phyloP scores from a whole-genome alignment of 208 protist species.

The Trypanosoma scelopori region DNA sequence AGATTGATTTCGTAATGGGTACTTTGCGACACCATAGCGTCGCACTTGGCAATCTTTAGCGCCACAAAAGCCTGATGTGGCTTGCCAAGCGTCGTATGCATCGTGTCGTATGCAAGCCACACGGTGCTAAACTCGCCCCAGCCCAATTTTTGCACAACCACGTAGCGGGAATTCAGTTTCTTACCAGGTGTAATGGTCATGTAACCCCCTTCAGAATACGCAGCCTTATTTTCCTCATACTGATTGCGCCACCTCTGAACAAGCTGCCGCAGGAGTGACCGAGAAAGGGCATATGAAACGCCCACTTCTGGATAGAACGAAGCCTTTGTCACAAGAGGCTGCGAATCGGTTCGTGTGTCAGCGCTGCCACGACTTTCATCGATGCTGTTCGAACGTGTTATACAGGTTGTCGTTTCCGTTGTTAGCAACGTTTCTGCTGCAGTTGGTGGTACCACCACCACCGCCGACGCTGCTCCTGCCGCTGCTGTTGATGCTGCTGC shows the following conservation, averaged over 20 bases:
- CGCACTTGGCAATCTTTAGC: slow-evolving; percentile 84
- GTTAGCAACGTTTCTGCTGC: too few relatives aligned
- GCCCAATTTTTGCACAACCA: slow-evolving; percentile 81
- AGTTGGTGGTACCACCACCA: too few relatives aligned
- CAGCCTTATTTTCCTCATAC: slow-evolving; percentile 55
- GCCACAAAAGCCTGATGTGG: slow-evolving; percentile 77
- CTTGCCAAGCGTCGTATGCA: slow-evolving; percentile 32
- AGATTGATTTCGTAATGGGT: slow-evolving; percentile 79
- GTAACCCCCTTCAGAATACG: slow-evolving; percentile 81
- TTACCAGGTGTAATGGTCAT: slow-evolving; percentile 62
- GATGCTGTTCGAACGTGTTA: slow-evolving; percentile 15
- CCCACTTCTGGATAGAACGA: not conserved
- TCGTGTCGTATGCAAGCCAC: slow-evolving; percentile 84
- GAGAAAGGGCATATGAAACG: slow-evolving; percentile 25
- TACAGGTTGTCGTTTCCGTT: not conserved
- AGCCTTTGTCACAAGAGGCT: not conserved
- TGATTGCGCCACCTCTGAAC: slow-evolving; percentile 56
- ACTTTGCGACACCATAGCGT: slow-evolving; percentile 44
- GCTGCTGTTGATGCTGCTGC: slow-evolving; percentile 3
- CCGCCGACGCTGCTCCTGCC: not conserved
- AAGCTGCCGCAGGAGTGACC: slow-evolving; percentile 38
- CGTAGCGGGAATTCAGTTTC: slow-evolving; percentile 72
- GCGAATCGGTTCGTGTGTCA: slow-evolving; percentile 7
- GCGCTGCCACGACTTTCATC: slow-evolving; percentile 19
- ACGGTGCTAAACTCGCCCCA: slow-evolving; percentile 91